Conservation (phyloP, 805 yeast species). For the Phaffomyces antillensis region DNA sequence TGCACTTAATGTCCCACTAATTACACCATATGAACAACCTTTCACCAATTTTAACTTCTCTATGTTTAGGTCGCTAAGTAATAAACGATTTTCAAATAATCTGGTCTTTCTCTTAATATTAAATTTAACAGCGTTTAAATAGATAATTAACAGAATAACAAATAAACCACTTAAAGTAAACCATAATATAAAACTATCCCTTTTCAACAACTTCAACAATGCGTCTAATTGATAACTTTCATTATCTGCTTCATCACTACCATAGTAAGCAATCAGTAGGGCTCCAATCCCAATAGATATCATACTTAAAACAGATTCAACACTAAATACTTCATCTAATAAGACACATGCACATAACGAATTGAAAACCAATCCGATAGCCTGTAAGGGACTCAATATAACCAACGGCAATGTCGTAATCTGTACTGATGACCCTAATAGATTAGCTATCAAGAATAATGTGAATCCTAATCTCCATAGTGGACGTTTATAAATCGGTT, state of each 20-base stretch:
- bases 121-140: constrained; percentile 21
- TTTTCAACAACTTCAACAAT: constrained; percentile 34
- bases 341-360: constrained; percentile 63
- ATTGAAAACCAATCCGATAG: constrained; percentile 84
- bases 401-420: constrained; percentile 78
- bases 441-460: constrained; percentile 64
- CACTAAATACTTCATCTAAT: constrained; percentile 61
- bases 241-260: constrained; percentile 49
- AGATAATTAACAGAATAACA: constrained; percentile 23
- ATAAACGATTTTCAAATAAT: not conserved
- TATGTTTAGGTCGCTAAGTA: not conserved
- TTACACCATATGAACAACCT: constrained; percentile 60
- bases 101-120: not conserved
- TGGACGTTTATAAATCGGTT: constrained; percentile 18
- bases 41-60: constrained; percentile 27
- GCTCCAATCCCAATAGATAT: constrained; percentile 67
- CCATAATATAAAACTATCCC: constrained; percentile 54
- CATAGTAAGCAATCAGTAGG: constrained; percentile 66
- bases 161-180: constrained; percentile 28
- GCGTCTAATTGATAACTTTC: constrained; percentile 36
- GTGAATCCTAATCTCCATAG: constrained; percentile 73
- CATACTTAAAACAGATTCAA: constrained; percentile 55
- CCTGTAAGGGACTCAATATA: constrained; percentile 74
- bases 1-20: constrained; percentile 76
- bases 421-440: constrained; percentile 78